phyloP scores from a whole-genome alignment of 2,329 filamentous ascomycete genomes.

The Ceratocystis eucalypticola region DNA sequence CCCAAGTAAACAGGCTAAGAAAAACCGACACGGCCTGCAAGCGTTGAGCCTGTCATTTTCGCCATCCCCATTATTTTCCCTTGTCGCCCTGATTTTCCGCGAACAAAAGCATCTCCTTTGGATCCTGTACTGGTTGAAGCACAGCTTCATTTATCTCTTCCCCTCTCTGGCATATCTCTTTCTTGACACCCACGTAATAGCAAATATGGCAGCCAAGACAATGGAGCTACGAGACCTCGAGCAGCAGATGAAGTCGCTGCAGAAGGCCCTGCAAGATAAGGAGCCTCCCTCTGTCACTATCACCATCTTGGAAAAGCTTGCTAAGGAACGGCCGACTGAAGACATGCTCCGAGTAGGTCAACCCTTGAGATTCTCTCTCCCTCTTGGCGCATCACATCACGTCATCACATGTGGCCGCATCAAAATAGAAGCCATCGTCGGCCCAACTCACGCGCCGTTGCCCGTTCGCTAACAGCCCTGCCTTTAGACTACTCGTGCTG shows the following conservation, averaged over 20 bases:
- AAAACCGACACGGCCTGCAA: neutral
- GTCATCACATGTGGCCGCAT: neutral
- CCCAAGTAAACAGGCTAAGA: neutral
- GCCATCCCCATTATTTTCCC: neutral
- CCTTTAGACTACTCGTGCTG: slow-evolving; percentile 65
- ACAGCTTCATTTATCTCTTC: neutral
- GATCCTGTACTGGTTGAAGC: too few species aligned
- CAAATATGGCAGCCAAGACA: slow-evolving; percentile 18
- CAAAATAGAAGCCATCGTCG: neutral
- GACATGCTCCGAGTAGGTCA: slow-evolving; percentile 64
- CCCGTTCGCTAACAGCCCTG: neutral
- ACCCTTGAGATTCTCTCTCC: neutral
- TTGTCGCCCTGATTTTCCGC: neutral
- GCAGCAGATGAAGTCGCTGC: slow-evolving; percentile 61
- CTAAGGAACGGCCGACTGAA: slow-evolving; percentile 75
- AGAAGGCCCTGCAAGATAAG: slow-evolving; percentile 62
- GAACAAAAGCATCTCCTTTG: too few species aligned
- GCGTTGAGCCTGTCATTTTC: neutral
- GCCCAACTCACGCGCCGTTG: neutral
- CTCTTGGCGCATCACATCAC: neutral
- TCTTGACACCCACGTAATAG: neutral
- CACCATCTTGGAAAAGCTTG: slow-evolving; percentile 61
- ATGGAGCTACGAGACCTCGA: slow-evolving; percentile 79
- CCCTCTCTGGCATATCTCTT: neutral
- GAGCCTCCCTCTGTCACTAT: slow-evolving; percentile 62